Evolutionary conservation across 192 early-diverging fungal genomes (phyloP).

Genomic region (Oehlia diaphana): DNA sequence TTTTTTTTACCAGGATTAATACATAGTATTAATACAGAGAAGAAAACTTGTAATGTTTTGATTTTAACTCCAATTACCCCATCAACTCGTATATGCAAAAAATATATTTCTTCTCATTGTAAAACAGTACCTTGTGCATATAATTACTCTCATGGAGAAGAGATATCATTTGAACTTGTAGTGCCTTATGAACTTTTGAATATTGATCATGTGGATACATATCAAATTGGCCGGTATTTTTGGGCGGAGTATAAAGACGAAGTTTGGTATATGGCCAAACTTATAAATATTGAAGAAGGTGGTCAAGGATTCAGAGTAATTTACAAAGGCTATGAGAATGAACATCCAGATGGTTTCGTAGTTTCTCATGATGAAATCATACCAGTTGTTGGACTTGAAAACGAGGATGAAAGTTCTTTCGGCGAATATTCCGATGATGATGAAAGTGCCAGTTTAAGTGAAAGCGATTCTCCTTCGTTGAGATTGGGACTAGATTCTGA

Average conservation of each 20-base stretch:
- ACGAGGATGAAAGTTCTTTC: neutral
- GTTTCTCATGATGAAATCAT: constrained; percentile 15
- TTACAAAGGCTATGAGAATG: constrained; percentile 16
- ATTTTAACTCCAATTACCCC: constrained; percentile 15
- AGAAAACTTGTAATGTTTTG: constrained; percentile 5
- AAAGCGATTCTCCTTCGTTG: neutral
- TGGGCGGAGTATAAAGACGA: constrained; percentile 11
- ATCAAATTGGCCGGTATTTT: constrained; percentile 10
- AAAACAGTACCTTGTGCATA: neutral
- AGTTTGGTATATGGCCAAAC: constrained; percentile 20
- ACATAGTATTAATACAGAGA: constrained; percentile 4
- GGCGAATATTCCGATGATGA: neutral
- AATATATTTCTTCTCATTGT: constrained; percentile 2
- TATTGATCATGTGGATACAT: neutral
- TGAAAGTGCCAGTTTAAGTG: neutral
- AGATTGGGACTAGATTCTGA: neutral
- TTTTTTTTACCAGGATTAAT: constrained; percentile 19
- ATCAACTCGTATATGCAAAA: constrained; percentile 1
- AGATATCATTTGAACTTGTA: constrained; percentile 9
- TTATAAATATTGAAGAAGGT: neutral
- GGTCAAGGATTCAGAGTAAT: constrained; percentile 7
- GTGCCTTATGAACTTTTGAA: constrained; percentile 11
- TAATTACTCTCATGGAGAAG: constrained; percentile 11
- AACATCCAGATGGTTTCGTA: constrained; percentile 6
- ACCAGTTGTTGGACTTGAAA: neutral